These are phyloP conservation scores for Celoporthe dispersa DNA, from an alignment of 2,329 filamentous ascomycete genomes.

Conservation along the genomic window DNA sequence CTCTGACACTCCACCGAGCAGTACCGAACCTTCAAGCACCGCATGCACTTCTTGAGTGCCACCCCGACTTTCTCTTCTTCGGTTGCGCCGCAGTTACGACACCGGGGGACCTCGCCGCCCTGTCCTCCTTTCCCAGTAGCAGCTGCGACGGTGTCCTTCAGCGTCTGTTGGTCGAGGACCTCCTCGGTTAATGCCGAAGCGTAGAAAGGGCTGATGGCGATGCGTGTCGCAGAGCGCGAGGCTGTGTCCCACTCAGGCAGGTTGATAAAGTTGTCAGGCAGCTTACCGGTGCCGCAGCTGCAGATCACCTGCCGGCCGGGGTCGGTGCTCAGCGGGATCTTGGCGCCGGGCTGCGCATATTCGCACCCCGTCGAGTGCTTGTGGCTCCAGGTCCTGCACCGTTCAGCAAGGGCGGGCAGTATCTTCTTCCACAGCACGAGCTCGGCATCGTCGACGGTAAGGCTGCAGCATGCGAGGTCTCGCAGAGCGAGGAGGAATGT, in stretches of 20 bases:
- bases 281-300: constrained; percentile 48
- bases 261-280: constrained; percentile 45
- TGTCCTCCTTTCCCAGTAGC: neutral
- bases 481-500: constrained; percentile 45
- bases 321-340: constrained; percentile 45
- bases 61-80: constrained; percentile 38
- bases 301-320: constrained; percentile 47
- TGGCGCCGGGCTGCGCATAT: constrained; percentile 43
- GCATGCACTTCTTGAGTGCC: constrained; percentile 48
- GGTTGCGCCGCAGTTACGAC: constrained; percentile 43
- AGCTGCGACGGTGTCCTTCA: neutral
- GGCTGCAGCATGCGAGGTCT: constrained; percentile 42
- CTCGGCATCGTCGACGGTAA: constrained; percentile 58
- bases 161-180: constrained; percentile 4
- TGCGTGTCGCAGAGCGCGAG: constrained; percentile 51
- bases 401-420: constrained; percentile 50
- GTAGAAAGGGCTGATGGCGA: constrained; percentile 62
- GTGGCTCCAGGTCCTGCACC: constrained; percentile 55
- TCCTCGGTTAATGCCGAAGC: constrained; percentile 49
- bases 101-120: constrained; percentile 31
- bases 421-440: constrained; percentile 55
- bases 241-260: constrained; percentile 51
- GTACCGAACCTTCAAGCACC: constrained; percentile 52
- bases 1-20: constrained; percentile 59
- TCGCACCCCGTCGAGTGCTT: constrained; percentile 43